Conservation (phyloP, 257 asterid species). For the Nicotiana attenuata region DNA sequence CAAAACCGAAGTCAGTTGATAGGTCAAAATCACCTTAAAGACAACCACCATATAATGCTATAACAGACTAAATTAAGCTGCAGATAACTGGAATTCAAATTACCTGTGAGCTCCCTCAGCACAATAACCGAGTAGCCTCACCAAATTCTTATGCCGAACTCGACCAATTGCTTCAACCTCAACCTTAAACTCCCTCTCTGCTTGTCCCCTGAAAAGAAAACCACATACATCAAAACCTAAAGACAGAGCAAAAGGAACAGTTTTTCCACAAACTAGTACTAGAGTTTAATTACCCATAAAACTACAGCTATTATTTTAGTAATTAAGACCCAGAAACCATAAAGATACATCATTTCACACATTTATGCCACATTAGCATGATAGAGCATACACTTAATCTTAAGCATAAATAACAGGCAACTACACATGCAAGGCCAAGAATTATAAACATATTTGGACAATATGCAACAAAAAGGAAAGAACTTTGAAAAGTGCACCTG, state of each 20-base stretch:
- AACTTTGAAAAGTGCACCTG: conserved; percentile 37
- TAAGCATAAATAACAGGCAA: not conserved
- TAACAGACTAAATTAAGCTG: not conserved
- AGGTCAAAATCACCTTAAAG: not conserved
- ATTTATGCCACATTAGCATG: not conserved
- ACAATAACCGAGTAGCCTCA: conserved; percentile 84
- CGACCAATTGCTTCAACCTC: conserved; percentile 95
- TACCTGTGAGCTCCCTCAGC: conserved; percentile 97
- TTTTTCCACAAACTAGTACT: not conserved
- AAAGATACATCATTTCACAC: not conserved
- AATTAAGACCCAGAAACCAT: not conserved
- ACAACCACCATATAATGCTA: not conserved
- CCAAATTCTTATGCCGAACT: conserved; percentile 86
- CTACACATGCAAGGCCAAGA: not conserved
- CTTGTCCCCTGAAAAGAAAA: conserved; percentile 67
- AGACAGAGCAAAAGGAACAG: not conserved
- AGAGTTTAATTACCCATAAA: not conserved
- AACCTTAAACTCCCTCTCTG: conserved; percentile 89
- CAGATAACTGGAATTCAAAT: not conserved
- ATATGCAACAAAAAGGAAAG: not conserved
- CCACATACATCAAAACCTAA: not conserved
- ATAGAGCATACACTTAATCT: not conserved
- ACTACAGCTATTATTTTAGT: not conserved
- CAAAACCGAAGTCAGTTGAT: not conserved
- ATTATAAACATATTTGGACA: not conserved